Evolutionary conservation across 495 filamentous ascomycete genomes (phyloP).

Genomic region (Symbiotaphrina buchneri): DNA sequence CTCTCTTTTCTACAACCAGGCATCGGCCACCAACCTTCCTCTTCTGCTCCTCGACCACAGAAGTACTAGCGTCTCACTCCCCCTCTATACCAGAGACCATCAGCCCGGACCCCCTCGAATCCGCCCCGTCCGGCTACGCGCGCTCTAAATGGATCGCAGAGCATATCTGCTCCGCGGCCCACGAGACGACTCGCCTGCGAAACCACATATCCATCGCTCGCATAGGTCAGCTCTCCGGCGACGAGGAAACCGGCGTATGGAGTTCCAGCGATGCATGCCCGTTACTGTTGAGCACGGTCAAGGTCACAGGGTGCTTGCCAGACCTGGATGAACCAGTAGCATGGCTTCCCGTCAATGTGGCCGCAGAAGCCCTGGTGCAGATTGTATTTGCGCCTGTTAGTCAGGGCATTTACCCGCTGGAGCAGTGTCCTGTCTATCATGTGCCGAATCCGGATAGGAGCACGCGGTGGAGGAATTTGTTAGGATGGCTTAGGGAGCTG

Average conservation of each 20-base stretch:
- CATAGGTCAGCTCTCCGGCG: slow-evolving; percentile 35
- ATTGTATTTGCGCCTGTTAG: not conserved
- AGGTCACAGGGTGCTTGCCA: slow-evolving; percentile 25
- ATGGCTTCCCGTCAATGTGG: not conserved
- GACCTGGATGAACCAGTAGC: slow-evolving; percentile 12
- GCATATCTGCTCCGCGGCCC: slow-evolving; percentile 18
- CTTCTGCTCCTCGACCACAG: slow-evolving; percentile 39
- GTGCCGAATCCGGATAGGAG: not conserved
- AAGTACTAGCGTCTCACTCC: slow-evolving; percentile 14
- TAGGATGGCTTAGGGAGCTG: not conserved
- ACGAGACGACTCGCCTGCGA: slow-evolving; percentile 6
- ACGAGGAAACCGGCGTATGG: slow-evolving; percentile 31
- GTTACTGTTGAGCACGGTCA: slow-evolving; percentile 26
- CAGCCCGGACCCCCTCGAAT: slow-evolving; percentile 20
- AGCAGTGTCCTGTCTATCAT: not conserved
- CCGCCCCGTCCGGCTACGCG: slow-evolving; percentile 33
- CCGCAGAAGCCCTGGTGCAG: not conserved
- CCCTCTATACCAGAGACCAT: slow-evolving; percentile 23
- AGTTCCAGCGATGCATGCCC: slow-evolving; percentile 41
- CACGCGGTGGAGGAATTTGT: not conserved
- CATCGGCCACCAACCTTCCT: slow-evolving; percentile 16
- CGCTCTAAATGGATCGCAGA: slow-evolving; percentile 43
- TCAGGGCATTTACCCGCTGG: not conserved
- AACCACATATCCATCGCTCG: slow-evolving; percentile 19
- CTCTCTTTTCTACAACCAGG: slow-evolving; percentile 14